A percentile compares a stretch with the other conserved stretches of the same genome.
Conservation (phyloP, 352 stramenopile species). For the Phytophthora pinifolia region DNA sequence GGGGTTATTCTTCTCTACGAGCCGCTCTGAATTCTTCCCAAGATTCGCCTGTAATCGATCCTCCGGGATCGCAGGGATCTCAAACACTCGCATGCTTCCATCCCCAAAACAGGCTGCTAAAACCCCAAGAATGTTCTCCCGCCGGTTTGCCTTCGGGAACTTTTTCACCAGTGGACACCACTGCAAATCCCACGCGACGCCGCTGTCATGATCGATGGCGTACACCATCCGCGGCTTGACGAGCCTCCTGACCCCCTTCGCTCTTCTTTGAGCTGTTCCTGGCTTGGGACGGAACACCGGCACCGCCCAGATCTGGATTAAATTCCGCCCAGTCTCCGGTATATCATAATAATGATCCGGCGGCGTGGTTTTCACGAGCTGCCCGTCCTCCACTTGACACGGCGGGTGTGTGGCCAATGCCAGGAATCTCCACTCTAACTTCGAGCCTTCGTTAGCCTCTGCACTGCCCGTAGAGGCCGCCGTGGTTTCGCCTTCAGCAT, state of each 20-base stretch:
- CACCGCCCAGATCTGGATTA: slow-evolving; percentile 83
- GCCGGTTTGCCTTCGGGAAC: slow-evolving; percentile 28
- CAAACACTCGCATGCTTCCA: slow-evolving; percentile 69
- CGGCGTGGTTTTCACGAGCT: slow-evolving; percentile 62
- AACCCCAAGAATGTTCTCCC: slow-evolving; percentile 47
- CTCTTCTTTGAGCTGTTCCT: not conserved
- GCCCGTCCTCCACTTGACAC: slow-evolving; percentile 55
- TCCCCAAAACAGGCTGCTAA: slow-evolving; percentile 78
- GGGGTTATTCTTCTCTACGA: slow-evolving; percentile 52
- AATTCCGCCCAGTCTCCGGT: slow-evolving; percentile 44
- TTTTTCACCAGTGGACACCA: slow-evolving; percentile 61
- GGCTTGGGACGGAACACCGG: slow-evolving; percentile 33
- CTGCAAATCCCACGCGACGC: slow-evolving; percentile 80
- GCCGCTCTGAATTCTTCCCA: slow-evolving; percentile 8
- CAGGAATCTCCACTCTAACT: slow-evolving; percentile 55
- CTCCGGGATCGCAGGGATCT: slow-evolving; percentile 47
- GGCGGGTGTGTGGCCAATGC: slow-evolving; percentile 69
- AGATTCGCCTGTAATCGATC: slow-evolving; percentile 35
- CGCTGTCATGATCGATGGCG: slow-evolving; percentile 73
- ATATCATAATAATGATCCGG: slow-evolving; percentile 80
- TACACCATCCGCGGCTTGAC: slow-evolving; percentile 62
- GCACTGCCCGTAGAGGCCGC: slow-evolving; percentile 10
- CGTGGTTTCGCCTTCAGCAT: slow-evolving; percentile 7
- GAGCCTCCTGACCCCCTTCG: not conserved
- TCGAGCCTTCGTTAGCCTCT: not conserved